A percentile compares a stretch with the other conserved stretches of the same genome.
These are phyloP conservation scores for Pharus latifolius DNA, from an alignment of 176 grass and related monocot genomes.

Conservation along the genomic window DNA sequence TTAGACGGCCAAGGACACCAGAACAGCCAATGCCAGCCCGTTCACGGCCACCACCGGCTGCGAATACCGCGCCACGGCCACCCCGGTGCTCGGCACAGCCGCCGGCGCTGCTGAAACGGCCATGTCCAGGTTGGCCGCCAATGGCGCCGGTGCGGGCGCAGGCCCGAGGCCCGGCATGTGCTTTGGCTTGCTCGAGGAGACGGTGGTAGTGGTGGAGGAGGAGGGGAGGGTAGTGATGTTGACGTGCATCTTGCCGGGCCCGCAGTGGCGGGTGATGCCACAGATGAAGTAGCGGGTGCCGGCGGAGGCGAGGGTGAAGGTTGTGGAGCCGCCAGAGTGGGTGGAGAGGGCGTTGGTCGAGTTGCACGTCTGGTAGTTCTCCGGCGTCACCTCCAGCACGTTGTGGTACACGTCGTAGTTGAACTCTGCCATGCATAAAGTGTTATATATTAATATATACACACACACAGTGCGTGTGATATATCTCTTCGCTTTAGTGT, in stretches of 20 bases:
- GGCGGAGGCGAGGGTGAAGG: constrained; percentile 26
- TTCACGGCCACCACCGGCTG: neutral
- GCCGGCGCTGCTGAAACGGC: neutral
- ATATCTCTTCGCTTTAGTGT: no score
- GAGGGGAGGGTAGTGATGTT: constrained; percentile 30
- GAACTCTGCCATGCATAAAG: constrained; percentile 28
- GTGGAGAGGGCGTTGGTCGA: constrained; percentile 2
- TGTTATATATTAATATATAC: no score
- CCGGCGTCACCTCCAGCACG: constrained; percentile 50
- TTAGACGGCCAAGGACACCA: constrained; percentile 18
- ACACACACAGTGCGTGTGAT: no score
- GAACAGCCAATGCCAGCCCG: constrained; percentile 16
- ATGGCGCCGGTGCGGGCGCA: neutral
- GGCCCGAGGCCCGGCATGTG: no score
- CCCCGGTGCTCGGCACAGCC: neutral
- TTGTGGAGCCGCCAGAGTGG: constrained; percentile 36
- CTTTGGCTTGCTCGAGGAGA: no score
- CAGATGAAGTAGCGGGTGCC: constrained; percentile 82
- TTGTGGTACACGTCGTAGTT: constrained; percentile 47
- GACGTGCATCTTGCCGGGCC: constrained; percentile 60
- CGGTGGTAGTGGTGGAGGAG: neutral
- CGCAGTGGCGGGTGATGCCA: constrained; percentile 55
- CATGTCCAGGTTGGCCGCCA: neutral
- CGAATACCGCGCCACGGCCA: neutral
- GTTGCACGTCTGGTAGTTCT: constrained; percentile 38